phyloP scores from a whole-genome alignment of 331 rosid species.

The Malus hybrid region DNA sequence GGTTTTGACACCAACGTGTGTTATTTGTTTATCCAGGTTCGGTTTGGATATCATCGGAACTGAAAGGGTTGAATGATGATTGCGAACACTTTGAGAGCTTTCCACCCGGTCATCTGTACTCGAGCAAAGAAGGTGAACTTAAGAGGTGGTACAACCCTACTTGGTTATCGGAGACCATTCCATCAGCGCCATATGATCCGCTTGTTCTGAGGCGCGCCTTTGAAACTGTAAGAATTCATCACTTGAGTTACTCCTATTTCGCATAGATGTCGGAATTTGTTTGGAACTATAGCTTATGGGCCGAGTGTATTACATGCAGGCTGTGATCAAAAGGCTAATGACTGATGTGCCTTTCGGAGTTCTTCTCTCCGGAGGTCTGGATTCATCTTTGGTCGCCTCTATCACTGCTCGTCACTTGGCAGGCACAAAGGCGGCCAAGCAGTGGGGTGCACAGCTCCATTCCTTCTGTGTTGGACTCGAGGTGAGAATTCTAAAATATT shows the following conservation, averaged over 20 bases:
- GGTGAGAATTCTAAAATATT: slow-evolving; percentile 27
- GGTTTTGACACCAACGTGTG: not conserved
- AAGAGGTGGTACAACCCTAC: slow-evolving; percentile 84
- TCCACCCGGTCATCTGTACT: slow-evolving; percentile 89
- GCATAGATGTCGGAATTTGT: not conserved
- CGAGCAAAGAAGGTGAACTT: slow-evolving; percentile 75
- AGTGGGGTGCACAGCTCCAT: slow-evolving; percentile 90
- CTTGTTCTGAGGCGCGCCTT: slow-evolving; percentile 67
- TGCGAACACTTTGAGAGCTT: slow-evolving; percentile 84
- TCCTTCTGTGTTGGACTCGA: slow-evolving; percentile 94
- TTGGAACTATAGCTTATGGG: not conserved
- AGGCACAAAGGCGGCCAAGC: slow-evolving; percentile 77
- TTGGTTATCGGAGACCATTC: slow-evolving; percentile 84
- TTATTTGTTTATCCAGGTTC: slow-evolving; percentile 46
- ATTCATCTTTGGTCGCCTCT: slow-evolving; percentile 89
- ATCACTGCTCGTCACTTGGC: slow-evolving; percentile 80
- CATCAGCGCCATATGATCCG: slow-evolving; percentile 84
- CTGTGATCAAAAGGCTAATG: slow-evolving; percentile 87
- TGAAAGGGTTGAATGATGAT: slow-evolving; percentile 77
- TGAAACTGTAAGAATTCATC: slow-evolving; percentile 43
- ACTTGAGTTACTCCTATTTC: not conserved
- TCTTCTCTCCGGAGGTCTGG: slow-evolving; percentile 85
- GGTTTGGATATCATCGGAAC: slow-evolving; percentile 83
- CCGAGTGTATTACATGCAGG: slow-evolving; percentile 31
- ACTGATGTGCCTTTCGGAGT: slow-evolving; percentile 98